These are phyloP conservation scores for Picea sitchensis DNA, from an alignment of 75 land plant genomes.

Conservation along the genomic window DNA sequence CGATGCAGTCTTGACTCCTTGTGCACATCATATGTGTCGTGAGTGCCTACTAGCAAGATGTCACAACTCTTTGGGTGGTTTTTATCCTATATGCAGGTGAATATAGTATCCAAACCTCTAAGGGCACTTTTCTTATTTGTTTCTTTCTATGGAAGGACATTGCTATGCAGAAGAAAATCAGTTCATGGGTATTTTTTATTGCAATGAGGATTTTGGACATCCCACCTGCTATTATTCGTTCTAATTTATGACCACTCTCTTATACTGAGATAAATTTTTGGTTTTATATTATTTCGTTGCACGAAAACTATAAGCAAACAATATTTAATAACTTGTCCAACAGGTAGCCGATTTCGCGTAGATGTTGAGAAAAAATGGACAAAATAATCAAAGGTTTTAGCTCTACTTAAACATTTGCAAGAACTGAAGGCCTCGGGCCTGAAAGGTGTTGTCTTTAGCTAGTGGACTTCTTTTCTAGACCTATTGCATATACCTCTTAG, in stretches of 20 bases:
- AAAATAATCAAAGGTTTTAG: conserved; percentile 78
- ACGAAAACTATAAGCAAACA: conserved; percentile 62
- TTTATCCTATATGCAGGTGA: conserved; percentile 93
- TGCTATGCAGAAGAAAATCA: no score
- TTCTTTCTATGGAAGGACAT: no score
- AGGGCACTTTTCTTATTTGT: no score
- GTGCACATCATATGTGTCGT: conserved; percentile 95
- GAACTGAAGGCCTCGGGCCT: conserved; percentile 37
- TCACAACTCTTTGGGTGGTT: conserved; percentile 61
- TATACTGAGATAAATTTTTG: no score
- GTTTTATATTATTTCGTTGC: conserved; percentile 13
- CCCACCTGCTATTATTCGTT: no score
- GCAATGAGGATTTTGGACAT: no score
- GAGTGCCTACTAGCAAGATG: conserved; percentile 90
- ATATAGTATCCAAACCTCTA: no score
- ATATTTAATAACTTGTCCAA: conserved; percentile 88
- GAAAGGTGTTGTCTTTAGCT: conserved; percentile 91
- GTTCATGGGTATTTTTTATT: no score
- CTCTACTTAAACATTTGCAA: conserved; percentile 62
- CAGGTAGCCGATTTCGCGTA: conserved; percentile 66
- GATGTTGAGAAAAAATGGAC: conserved; percentile 90
- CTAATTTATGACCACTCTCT: no score
- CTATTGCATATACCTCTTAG: conserved; percentile 57
- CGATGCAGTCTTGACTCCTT: conserved; percentile 85
- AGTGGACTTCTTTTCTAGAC: conserved; percentile 95